These are phyloP conservation scores for Vitis vinifera DNA, from an alignment of 164 flowering plant genomes.

Conservation along the genomic window DNA sequence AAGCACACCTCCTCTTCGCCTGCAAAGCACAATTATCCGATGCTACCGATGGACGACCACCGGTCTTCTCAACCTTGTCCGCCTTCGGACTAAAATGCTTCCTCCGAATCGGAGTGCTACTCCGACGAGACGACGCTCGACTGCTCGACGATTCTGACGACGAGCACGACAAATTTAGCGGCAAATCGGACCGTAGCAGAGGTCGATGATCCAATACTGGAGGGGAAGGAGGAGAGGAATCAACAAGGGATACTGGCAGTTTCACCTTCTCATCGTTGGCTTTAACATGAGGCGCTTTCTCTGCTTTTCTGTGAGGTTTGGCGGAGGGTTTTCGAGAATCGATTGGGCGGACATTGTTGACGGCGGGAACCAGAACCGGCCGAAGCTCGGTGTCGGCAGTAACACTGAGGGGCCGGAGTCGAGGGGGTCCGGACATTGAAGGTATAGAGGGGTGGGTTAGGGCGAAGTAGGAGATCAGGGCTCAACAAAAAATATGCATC, in stretches of 20 bases:
- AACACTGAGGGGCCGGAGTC: conserved; percentile 33
- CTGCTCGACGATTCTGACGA: conserved; percentile 56
- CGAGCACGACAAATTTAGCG: conserved; percentile 37
- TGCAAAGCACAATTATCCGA: conserved; percentile 20
- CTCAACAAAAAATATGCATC: no score
- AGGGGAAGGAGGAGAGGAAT: no score
- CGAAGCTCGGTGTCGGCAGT: conserved; percentile 27
- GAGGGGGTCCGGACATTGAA: conserved; percentile 42
- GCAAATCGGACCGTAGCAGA: no score
- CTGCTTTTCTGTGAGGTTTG: conserved; percentile 21
- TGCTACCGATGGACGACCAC: conserved; percentile 10
- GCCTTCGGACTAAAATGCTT: conserved; percentile 33
- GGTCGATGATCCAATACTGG: no score
- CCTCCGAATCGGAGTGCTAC: conserved; percentile 21
- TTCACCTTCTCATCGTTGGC: conserved; percentile 20
- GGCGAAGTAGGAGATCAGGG: no score
- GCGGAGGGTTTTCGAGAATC: conserved; percentile 24
- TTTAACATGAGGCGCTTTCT: conserved; percentile 11
- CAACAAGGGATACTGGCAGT: no score
- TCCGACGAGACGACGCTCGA: conserved; percentile 59
- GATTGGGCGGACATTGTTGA: conserved; percentile 30
- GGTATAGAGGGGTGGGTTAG: no score
- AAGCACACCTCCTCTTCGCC: conserved; percentile 65
- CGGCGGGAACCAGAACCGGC: conserved; percentile 43
- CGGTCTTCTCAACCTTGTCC: conserved; percentile 25